A percentile compares a stretch with the other conserved stretches of the same genome.
Conservation (phyloP, 306 rosid species). For the Lagenaria siceraria region DNA sequence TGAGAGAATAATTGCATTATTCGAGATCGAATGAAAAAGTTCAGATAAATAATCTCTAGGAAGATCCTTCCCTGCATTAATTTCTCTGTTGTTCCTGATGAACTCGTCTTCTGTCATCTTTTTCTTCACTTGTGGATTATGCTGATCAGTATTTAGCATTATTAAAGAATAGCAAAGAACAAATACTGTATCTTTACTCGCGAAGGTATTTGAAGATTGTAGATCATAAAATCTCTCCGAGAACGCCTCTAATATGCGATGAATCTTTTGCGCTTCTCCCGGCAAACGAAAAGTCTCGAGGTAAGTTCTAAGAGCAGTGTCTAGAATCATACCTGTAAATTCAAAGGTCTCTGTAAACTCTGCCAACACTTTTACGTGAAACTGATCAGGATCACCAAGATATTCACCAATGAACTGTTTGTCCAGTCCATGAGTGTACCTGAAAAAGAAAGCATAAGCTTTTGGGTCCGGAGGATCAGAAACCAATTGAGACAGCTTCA, state of each 20-base stretch:
- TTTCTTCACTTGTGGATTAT: conserved; percentile 92
- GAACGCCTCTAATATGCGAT: conserved; percentile 64
- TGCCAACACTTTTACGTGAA: conserved; percentile 52
- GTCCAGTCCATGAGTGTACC: conserved; percentile 64
- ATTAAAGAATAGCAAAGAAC: conserved; percentile 80
- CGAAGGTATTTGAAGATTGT: conserved; percentile 51
- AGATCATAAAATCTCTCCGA: conserved; percentile 59
- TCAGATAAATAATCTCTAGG: conserved; percentile 77
- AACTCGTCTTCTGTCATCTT: conserved; percentile 93
- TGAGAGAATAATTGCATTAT: conserved; percentile 37
- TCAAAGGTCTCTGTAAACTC: conserved; percentile 62
- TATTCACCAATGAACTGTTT: conserved; percentile 65
- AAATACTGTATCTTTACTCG: conserved; percentile 66
- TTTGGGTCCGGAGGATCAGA: conserved; percentile 72
- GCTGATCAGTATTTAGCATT: conserved; percentile 93
- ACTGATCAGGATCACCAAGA: conserved; percentile 82
- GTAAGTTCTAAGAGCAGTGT: conserved; percentile 62
- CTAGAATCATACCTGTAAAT: conserved; percentile 70
- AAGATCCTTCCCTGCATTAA: conserved; percentile 84
- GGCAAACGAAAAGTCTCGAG: conserved; percentile 72
- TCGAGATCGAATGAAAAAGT: conserved; percentile 64
- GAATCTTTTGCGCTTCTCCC: conserved; percentile 93
- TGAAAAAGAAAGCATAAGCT: conserved; percentile 54
- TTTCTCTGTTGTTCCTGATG: conserved; percentile 74
- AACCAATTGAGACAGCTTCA: conserved; percentile 46